Base-by-base conservation (phyloP, 2,329 filamentous ascomycete species). In the Botrytis cinerea region DNA sequence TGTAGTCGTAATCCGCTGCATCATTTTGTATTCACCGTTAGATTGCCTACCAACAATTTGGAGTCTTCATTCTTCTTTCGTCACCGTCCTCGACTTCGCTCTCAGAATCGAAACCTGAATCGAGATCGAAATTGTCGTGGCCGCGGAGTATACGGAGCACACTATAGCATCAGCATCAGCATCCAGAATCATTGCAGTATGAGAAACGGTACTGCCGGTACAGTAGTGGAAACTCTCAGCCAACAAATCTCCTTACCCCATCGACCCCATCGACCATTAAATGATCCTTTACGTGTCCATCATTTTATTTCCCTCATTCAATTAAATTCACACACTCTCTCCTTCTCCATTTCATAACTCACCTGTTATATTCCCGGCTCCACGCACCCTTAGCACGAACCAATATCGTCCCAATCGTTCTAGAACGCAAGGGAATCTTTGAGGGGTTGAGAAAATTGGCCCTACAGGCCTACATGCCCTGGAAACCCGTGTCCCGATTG, bases 391-490 rank as follows among this genome's bases (percentile, higher is more conserved):
- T 45, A n/a, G 61, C 40, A 45, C 61, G 40, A 45, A 64, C 61
- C 61, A 64, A 46, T 35, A 62, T 64, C 7, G 32, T 59, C 57
- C 28, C n/a, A 43, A 28, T 45, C 25, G 63, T 35, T 67, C 63
- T 67, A 67, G 63, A 67, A 67, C 63, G n/a, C 35, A 12, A 48
- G 48, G 22, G 61, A 63, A 67, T 32, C 20, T 25, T 67, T 18
- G 63, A 51, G 32, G 63, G 63, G 32, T 38, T 35, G 2, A 35
- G 32, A 67, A 57, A 28, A n/a, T 18, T 66, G 45, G 45, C 45
- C 63, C 63, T 48, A 12, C 14, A 64, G 43, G 12, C 28, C 28
- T 59, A 10, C 28, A 32, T 7, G 10, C 5, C 18, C 18, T 22
- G 9, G 43, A 66, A 25, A 32, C 2, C 20, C 28, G 2, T 35